Conservation (phyloP, 768 basidiomycete species). For the Suillus discolor region DNA sequence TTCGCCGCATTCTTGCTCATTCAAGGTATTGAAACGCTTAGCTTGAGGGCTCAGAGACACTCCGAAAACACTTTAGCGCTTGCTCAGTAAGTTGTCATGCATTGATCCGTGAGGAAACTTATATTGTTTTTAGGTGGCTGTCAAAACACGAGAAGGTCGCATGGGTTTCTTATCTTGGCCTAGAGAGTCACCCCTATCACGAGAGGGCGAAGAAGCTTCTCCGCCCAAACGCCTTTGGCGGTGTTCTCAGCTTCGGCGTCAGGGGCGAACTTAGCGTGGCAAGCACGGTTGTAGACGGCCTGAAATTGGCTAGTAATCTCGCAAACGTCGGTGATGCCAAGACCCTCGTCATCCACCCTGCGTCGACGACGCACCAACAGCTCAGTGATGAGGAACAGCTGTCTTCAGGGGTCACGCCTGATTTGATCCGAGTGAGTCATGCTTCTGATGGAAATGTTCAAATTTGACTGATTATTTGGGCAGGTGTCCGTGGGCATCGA, state of each 20-base stretch:
- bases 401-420: slow-evolving; percentile 52
- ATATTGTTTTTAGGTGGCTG: slow-evolving; percentile 43
- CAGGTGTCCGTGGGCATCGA: slow-evolving; percentile 49
- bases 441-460: slow-evolving; percentile 1
- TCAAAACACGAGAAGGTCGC: slow-evolving; percentile 63
- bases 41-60: slow-evolving; percentile 60
- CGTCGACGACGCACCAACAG: slow-evolving; percentile 62
- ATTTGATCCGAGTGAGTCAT: slow-evolving; percentile 54
- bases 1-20: slow-evolving; percentile 61
- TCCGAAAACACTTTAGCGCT: slow-evolving; percentile 56
- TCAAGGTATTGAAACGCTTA: slow-evolving; percentile 65
- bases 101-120: neutral
- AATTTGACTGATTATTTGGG: neutral
- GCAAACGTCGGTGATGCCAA: slow-evolving; percentile 74
- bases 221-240: slow-evolving; percentile 58
- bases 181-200: slow-evolving; percentile 63
- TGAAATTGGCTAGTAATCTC: slow-evolving; percentile 71
- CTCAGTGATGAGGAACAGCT: slow-evolving; percentile 50
- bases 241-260: slow-evolving; percentile 78
- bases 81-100: slow-evolving; percentile 36
- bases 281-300: slow-evolving; percentile 65
- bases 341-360: slow-evolving; percentile 63
- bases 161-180: slow-evolving; percentile 82
- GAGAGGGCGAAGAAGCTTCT: slow-evolving; percentile 57
- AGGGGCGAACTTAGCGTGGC: slow-evolving; percentile 56